Evolutionary conservation across 176 grass and related monocot species (phyloP), one percentile per base, ranked within the genome.

Genomic region (Oryza coarctata): DNA sequence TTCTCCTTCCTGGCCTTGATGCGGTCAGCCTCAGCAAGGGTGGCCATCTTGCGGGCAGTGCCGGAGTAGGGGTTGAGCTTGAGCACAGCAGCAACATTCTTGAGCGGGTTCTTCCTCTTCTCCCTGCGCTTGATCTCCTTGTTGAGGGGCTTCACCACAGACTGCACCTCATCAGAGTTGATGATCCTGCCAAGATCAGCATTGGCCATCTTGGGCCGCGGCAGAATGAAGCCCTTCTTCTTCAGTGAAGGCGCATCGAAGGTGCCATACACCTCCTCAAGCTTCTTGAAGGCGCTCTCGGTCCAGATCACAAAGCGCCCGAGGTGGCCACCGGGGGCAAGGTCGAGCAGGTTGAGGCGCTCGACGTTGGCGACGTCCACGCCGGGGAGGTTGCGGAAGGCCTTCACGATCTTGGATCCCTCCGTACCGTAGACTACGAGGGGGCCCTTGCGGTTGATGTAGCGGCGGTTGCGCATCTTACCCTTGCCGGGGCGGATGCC

Each of bases 231-330:
- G 8, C 94, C 91, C 88, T 97, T 97, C 84, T 97, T 97, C 90
- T 93, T 97, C 86, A 82, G 86, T 0, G 94, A 91, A 0, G 84
- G 84, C 23, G 88, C 82, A 0, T 97, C 94, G 20, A 93, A 89
- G 84, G 81, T 84, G 7, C 94, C 94, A 15, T 85, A 97, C 12
- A 93, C 88, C 28, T 87, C 83, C 68, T 97, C 94, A 0, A 97
- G 84, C 88, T 97, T 97, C 84, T 97, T 92, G 63, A 97, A 93
- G 1, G 94, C 94, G 26, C 88, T 93, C 86, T 93, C 90, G 44
- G 94, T 97, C 94, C 94, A 97, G 73, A 97, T 91, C 49, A 97
- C 87, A 58, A 97, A 97, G 1, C 94, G 83, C 13, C 94, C 94
- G 2, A 96, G 71, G 41, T 97, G 91, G 27, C 90, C 94, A 83